Evolutionary conservation across 331 rosid species (phyloP).

Genomic region (Quercus tomentella): DNA sequence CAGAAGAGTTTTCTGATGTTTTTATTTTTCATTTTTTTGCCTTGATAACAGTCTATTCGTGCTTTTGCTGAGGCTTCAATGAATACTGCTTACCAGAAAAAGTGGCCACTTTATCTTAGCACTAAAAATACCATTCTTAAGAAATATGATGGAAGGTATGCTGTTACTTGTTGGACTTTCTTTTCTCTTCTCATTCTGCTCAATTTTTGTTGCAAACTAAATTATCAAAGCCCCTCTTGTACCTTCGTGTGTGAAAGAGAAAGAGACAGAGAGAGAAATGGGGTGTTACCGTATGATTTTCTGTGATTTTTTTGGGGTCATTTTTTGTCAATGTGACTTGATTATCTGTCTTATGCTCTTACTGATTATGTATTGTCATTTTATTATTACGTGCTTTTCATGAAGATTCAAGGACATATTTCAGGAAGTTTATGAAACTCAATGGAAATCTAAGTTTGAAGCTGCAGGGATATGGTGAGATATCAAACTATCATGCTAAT

Average conservation of each 20-base stretch:
- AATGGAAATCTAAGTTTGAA: slow-evolving; percentile 78
- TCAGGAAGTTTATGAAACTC: slow-evolving; percentile 74
- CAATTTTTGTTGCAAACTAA: neutral
- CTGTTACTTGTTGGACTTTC: slow-evolving; percentile 7
- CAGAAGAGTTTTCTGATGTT: neutral
- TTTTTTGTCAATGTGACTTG: neutral
- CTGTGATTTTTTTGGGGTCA: neutral
- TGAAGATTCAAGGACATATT: slow-evolving; percentile 95
- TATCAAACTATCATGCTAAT: slow-evolving; percentile 13
- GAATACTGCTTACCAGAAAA: slow-evolving; percentile 78
- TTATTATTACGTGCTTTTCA: slow-evolving; percentile 12
- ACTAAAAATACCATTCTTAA: slow-evolving; percentile 94
- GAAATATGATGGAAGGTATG: slow-evolving; percentile 98
- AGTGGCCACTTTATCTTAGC: slow-evolving; percentile 98
- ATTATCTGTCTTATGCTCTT: neutral
- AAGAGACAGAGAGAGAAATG: neutral
- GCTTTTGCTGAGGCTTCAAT: slow-evolving; percentile 88
- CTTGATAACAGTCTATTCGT: slow-evolving; percentile 65
- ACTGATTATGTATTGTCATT: neutral
- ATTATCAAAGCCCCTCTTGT: neutral
- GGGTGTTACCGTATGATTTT: neutral
- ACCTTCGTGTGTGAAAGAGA: neutral
- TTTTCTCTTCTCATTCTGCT: neutral
- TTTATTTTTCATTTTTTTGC: slow-evolving; percentile 9
- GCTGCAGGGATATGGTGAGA: slow-evolving; percentile 88